Evolutionary conservation across 169 alveolate genomes (phyloP).

Genomic region (Cryptosporidium ubiquitum): DNA sequence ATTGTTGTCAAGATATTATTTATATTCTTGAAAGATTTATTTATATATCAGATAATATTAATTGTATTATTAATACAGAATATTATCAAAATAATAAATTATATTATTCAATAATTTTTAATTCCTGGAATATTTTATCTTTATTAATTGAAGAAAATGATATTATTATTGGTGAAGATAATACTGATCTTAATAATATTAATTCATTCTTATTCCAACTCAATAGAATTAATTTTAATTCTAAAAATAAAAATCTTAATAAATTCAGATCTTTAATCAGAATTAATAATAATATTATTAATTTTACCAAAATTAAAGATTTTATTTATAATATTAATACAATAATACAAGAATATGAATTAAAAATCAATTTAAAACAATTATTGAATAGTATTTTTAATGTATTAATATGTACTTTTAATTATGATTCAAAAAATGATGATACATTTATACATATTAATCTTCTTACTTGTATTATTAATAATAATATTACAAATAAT

Average conservation of each 20-base stretch:
- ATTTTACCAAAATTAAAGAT: not conserved
- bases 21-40: slow-evolving; percentile 3
- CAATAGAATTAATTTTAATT: not conserved
- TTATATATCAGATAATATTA: not conserved
- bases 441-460: not conserved
- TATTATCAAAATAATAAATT: not conserved
- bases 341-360: not conserved
- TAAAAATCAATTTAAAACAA: not conserved
- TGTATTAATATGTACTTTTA: not conserved
- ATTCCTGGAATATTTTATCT: slow-evolving; percentile 31
- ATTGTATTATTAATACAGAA: not conserved
- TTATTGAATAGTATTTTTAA: slow-evolving; percentile 25
- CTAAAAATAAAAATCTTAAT: slow-evolving; percentile 1
- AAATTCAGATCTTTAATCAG: not conserved
- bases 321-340: slow-evolving; percentile 4
- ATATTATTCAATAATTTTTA: not conserved
- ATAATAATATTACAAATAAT: not conserved
- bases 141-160: slow-evolving; percentile 18
- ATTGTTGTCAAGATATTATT: not conserved
- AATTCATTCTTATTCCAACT: not conserved
- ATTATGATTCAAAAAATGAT: slow-evolving; percentile 2
- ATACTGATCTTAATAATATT: not conserved
- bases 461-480: not conserved
- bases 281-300: slow-evolving; percentile 15
- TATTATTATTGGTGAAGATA: not conserved